Conservation (phyloP, 805 yeast species). For the Pichia thaimueangensis region DNA sequence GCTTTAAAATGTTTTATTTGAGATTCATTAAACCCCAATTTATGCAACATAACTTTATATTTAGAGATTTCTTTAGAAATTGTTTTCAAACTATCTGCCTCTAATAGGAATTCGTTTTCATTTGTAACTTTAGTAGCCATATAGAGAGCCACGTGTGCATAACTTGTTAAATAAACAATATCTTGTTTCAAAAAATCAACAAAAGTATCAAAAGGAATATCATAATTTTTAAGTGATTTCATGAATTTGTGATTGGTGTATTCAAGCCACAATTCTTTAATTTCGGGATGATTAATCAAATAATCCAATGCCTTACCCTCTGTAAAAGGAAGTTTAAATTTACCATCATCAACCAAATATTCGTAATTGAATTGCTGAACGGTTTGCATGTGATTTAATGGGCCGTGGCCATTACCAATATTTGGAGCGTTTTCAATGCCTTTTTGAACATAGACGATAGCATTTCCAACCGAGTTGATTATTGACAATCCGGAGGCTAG, state of each 20-base stretch:
- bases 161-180: constrained; percentile 61
- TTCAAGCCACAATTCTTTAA: constrained; percentile 47
- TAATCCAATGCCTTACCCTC: constrained; percentile 37
- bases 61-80: constrained; percentile 49
- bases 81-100: constrained; percentile 43
- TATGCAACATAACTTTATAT: constrained; percentile 45
- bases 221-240: constrained; percentile 42
- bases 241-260: constrained; percentile 63
- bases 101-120: constrained; percentile 43
- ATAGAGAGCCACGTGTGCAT: constrained; percentile 57
- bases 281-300: constrained; percentile 49
- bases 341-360: neutral
- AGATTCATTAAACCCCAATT: constrained; percentile 34
- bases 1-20: constrained; percentile 42
- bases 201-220: constrained; percentile 45
- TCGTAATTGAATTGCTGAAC: constrained; percentile 5
- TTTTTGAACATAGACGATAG: constrained; percentile 60
- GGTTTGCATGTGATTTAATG: constrained; percentile 55
- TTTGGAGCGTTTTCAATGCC: constrained; percentile 46
- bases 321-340: constrained; percentile 15
- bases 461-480: constrained; percentile 43
- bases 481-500: constrained; percentile 50
- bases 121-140: constrained; percentile 60
- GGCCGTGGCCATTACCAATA: constrained; percentile 43
- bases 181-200: constrained; percentile 48